These are phyloP conservation scores for Bjerkandera adusta DNA, from an alignment of 1,284 basidiomycete genomes.

Conservation along the genomic window DNA sequence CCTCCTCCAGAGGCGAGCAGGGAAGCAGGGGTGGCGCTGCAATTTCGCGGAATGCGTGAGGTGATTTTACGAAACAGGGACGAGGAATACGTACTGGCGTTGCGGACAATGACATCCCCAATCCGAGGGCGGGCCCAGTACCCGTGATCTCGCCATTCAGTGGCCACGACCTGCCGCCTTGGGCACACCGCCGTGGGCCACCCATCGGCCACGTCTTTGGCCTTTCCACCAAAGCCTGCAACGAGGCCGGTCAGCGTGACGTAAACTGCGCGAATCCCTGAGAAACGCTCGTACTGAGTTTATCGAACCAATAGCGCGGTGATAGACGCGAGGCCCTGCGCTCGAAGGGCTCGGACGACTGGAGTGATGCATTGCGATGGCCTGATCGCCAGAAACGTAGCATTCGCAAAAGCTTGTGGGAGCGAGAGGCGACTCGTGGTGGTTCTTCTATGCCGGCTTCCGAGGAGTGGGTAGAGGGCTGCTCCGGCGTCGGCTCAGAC, in stretches of 20 bases:
- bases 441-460: no score
- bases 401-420: no score
- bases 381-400: no score
- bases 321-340: constrained; percentile 17
- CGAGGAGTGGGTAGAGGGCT: no score
- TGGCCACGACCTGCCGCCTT: constrained; percentile 15
- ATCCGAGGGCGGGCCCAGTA: constrained; percentile 30
- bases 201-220: constrained; percentile 1
- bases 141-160: constrained; percentile 29
- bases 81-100: constrained; percentile 30
- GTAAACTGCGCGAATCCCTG: neutral
- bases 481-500: no score
- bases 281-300: constrained; percentile 17
- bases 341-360: constrained; percentile 11
- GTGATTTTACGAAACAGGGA: no score
- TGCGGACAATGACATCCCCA: constrained; percentile 21
- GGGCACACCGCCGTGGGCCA: constrained; percentile 2
- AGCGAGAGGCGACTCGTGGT: no score
- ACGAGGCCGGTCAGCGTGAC: constrained; percentile 3
- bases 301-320: constrained; percentile 14
- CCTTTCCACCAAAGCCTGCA: neutral
- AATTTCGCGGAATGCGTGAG: no score
- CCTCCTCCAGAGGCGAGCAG: no score
- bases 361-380: no score
- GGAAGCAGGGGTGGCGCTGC: constrained; percentile 22